Base-by-base conservation (phyloP, 768 basidiomycete species). In the Lyophyllum decastes region DNA sequence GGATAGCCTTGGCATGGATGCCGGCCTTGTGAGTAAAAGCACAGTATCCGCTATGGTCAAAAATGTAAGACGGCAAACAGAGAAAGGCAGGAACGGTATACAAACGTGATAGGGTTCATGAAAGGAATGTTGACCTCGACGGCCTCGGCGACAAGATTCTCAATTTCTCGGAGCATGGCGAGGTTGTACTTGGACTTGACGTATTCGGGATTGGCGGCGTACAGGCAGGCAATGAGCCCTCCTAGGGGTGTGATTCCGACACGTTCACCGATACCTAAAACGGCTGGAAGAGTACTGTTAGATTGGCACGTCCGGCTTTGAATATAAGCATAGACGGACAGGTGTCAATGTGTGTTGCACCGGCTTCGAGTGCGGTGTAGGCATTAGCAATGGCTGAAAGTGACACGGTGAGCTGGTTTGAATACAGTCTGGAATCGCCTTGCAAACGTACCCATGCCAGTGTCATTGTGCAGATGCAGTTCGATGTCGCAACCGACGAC, bases 11-110 rank as follows among this genome's bases (percentile, higher is more conserved):
- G 78, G 97, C 97, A 75, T 99, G 97, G 63, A 99, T 99, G 71
- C 97, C 97, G 21, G 97, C 97, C 88, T 99, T 98, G 88, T 98
- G 97, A 25, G 97, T 99, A 81, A 99, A 99, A 3, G 97, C 97
- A 70, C 97, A 98, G 77, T 98, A 99, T 16, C 97, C 97, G 55
- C 95, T 98, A 62, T 4, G 61, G 54, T 47, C 41, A 8, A n/a
- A 45, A 43, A 26, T 38, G 35, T 65, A 41, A 65, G 57, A 49
- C 16, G 24, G 43, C 10, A 19, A 11, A 17, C 51, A n/a, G 49
- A 24, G 45, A 16, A 41, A 38, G 40, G 11, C 26, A 46, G 49
- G 47, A 19, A 55, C 40, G 22, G 43, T n/a, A 7, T 53, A 76
- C 82, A 48, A 75, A 92, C 88, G 92, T 93, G 69, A 95, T 90